These are phyloP conservation scores for Colletotrichum spinosum DNA, from an alignment of 2,329 filamentous ascomycete genomes.

Conservation along the genomic window DNA sequence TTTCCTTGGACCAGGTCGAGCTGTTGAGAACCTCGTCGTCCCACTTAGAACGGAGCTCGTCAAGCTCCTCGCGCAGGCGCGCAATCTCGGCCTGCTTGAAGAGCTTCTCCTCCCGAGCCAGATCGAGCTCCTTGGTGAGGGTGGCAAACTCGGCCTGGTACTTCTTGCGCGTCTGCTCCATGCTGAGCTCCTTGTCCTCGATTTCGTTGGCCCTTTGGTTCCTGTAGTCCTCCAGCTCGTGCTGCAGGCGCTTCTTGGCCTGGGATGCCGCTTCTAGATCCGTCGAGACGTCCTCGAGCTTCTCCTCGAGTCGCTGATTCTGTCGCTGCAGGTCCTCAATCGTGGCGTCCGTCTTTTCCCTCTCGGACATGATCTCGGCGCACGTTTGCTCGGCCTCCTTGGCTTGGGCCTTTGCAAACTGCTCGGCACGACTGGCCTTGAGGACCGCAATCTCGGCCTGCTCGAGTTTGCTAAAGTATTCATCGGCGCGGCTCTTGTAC, in stretches of 20 bases:
- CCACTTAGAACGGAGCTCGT: constrained; percentile 95
- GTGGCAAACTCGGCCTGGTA: constrained; percentile 94
- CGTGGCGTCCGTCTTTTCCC: constrained; percentile 86
- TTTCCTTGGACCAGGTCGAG: constrained; percentile 98
- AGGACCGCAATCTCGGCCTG: constrained; percentile 96
- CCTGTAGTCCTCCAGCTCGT: constrained; percentile 97
- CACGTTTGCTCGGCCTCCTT: constrained; percentile 92
- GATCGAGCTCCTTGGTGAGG: constrained; percentile 90
- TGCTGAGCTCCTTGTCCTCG: constrained; percentile 93
- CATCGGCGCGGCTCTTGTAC: constrained; percentile 92
- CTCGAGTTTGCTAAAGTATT: constrained; percentile 97
- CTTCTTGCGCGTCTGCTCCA: constrained; percentile 98
- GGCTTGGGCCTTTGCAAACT: constrained; percentile 91
- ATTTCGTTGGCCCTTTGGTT: constrained; percentile 95
- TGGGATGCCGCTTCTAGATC: constrained; percentile 88
- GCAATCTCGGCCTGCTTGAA: constrained; percentile 90
- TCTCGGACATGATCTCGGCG: constrained; percentile 89
- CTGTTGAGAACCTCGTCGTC: constrained; percentile 98
- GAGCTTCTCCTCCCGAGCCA: constrained; percentile 88
- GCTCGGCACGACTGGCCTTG: constrained; percentile 90
- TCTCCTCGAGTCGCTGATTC: constrained; percentile 90
- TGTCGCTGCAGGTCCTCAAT: constrained; percentile 93
- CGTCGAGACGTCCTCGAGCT: constrained; percentile 89
- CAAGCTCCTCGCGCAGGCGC: constrained; percentile 92
- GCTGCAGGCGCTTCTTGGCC: constrained; percentile 92